phyloP scores from a whole-genome alignment of 192 early-diverging fungal species.

The Coemansia sp. region DNA sequence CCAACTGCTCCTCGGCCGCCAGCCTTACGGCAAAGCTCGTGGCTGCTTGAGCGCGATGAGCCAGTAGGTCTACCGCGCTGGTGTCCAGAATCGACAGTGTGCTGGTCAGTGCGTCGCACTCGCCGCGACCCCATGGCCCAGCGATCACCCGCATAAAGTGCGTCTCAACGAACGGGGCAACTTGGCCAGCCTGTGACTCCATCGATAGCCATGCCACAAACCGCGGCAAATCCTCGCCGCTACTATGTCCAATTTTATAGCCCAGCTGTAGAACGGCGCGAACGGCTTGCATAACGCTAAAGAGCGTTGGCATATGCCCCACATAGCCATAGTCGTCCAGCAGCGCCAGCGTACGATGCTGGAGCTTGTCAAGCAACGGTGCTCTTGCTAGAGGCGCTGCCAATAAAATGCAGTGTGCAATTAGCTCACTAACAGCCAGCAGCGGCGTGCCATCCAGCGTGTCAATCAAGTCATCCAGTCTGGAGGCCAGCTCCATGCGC shows the following conservation, averaged over 20 bases:
- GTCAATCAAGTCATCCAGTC: constrained; percentile 1
- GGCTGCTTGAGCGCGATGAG: constrained; percentile 18
- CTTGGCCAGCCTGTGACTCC: constrained; percentile 13
- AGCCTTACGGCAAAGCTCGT: constrained; percentile 12
- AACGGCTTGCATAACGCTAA: constrained; percentile 16
- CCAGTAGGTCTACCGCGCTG: constrained; percentile 13
- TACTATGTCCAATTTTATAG: neutral
- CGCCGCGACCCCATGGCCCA: constrained; percentile 25
- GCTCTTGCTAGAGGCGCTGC: neutral
- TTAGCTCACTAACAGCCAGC: constrained; percentile 20
- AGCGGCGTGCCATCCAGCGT: constrained; percentile 15
- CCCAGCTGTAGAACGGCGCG: neutral
- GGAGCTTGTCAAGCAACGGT: constrained; percentile 3
- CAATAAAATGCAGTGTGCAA: constrained; percentile 7
- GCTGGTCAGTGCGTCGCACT: neutral
- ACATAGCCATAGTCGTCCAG: constrained; percentile 17
- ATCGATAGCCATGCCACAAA: constrained; percentile 40
- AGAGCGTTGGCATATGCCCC: constrained; percentile 37
- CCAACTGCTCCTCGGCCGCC: constrained; percentile 38
- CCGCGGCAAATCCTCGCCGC: constrained; percentile 33
- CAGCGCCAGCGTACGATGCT: constrained; percentile 21
- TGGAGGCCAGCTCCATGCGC: neutral
- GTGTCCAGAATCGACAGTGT: constrained; percentile 14
- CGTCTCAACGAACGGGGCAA: constrained; percentile 25
- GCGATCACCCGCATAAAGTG: constrained; percentile 20